These are phyloP conservation scores for Ceratocystis papillata DNA, from an alignment of 2,329 filamentous ascomycete species.

Conservation along the genomic window DNA sequence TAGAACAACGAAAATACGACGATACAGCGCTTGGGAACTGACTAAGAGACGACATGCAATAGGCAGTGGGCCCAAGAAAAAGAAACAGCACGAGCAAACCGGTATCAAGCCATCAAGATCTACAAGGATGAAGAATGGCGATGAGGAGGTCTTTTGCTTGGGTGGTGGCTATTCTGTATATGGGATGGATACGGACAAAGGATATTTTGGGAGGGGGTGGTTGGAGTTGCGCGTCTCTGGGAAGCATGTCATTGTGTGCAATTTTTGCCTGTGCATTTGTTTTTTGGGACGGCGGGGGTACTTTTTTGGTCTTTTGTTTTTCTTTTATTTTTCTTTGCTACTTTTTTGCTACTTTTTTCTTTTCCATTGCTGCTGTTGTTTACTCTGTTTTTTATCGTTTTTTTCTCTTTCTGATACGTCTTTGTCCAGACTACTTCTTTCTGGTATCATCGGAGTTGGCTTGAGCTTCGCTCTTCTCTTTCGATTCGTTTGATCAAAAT, in stretches of 20 bases:
- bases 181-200: slow-evolving; percentile 21
- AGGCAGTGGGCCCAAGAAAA: neutral
- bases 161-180: slow-evolving; percentile 20
- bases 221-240: slow-evolving; percentile 22
- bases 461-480: slow-evolving; percentile 21
- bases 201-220: slow-evolving; percentile 15
- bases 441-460: slow-evolving; percentile 24
- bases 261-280: slow-evolving; percentile 18
- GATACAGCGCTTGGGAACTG: neutral
- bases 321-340: slow-evolving; percentile 22
- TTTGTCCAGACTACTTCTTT: slow-evolving; percentile 24
- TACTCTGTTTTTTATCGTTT: slow-evolving; percentile 22
- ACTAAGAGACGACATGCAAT: neutral
- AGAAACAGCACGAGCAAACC: neutral
- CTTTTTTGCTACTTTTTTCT: slow-evolving; percentile 23
- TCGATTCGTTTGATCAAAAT: slow-evolving; percentile 16
- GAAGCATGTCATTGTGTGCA: slow-evolving; percentile 22
- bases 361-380: slow-evolving; percentile 24
- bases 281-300: slow-evolving; percentile 14
- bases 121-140: neutral
- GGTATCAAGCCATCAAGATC: slow-evolving; percentile 15
- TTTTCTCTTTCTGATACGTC: slow-evolving; percentile 24
- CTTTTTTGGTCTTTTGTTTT: slow-evolving; percentile 22
- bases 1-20: neutral
- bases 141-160: slow-evolving; percentile 10